These are phyloP conservation scores for Liquidambar formosana DNA, from an alignment of 164 flowering plant genomes.

Conservation along the genomic window DNA sequence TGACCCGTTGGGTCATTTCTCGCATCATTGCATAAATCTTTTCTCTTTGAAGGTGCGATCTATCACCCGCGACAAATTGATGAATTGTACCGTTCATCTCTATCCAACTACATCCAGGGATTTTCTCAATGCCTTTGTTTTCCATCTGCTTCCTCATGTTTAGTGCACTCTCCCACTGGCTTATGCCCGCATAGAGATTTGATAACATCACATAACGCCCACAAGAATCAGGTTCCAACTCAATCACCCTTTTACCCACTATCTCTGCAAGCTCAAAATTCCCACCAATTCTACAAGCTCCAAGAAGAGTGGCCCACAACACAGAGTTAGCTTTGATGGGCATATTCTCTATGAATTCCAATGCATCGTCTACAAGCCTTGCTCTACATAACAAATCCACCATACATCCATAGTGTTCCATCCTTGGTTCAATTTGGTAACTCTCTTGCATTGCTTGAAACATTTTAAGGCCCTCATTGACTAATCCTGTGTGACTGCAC, in stretches of 20 bases:
- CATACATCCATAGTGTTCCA: slow-evolving; percentile 45
- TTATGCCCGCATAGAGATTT: slow-evolving; percentile 17
- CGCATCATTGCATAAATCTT: slow-evolving; percentile 31
- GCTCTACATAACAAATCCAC: slow-evolving; percentile 44
- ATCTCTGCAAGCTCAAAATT: slow-evolving; percentile 18
- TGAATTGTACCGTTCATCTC: slow-evolving; percentile 25
- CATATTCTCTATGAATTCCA: slow-evolving; percentile 16
- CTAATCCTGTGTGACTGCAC: slow-evolving; percentile 40
- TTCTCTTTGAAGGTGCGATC: slow-evolving; percentile 24
- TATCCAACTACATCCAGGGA: slow-evolving; percentile 25
- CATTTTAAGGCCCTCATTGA: slow-evolving; percentile 22
- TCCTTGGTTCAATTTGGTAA: slow-evolving; percentile 28
- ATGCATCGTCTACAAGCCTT: slow-evolving; percentile 18
- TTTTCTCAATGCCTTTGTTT: slow-evolving; percentile 17
- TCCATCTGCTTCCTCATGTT: slow-evolving; percentile 19
- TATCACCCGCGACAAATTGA: slow-evolving; percentile 39
- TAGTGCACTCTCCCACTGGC: slow-evolving; percentile 17
- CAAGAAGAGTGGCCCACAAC: slow-evolving; percentile 23
- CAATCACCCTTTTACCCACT: slow-evolving; percentile 14
- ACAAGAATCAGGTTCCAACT: slow-evolving; percentile 20
- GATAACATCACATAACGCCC: slow-evolving; percentile 25
- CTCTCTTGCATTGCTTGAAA: slow-evolving; percentile 26
- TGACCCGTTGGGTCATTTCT: slow-evolving; percentile 30
- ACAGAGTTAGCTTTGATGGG: slow-evolving; percentile 22
- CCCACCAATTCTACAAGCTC: slow-evolving; percentile 14